phyloP scores from a whole-genome alignment of 441 rosid genomes.

The Iberis amara region DNA sequence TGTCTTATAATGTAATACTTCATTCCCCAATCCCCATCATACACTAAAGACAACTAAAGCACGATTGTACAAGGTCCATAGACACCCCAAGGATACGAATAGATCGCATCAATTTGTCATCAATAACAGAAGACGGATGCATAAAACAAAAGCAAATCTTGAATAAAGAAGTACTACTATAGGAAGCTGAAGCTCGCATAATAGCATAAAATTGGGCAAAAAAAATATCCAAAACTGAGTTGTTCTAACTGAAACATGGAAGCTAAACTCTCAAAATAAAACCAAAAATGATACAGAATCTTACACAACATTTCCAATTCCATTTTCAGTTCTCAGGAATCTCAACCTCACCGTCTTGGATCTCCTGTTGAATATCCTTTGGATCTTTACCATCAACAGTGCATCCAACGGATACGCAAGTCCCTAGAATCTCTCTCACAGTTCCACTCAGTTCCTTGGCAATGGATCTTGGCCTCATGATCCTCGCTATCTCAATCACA shows the following conservation, averaged over 20 bases:
- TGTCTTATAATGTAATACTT: no score
- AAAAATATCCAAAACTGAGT: constrained; percentile 31
- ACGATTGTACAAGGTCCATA: no score
- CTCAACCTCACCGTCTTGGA: constrained; percentile 55
- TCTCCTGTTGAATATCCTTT: constrained; percentile 48
- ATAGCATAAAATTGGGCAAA: not conserved
- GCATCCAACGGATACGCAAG: constrained; percentile 81
- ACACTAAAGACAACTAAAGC: no score
- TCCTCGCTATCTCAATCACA: constrained; percentile 70
- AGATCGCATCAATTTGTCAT: no score
- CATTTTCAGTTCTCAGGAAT: constrained; percentile 44
- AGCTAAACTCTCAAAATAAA: constrained; percentile 21
- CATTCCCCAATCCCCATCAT: no score
- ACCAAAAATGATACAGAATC: not conserved
- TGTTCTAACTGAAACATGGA: no score
- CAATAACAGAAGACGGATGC: no score
- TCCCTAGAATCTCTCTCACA: constrained; percentile 76
- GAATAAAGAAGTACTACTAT: not conserved
- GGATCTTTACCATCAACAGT: constrained; percentile 83
- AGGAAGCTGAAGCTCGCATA: no score
- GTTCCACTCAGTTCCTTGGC: constrained; percentile 73
- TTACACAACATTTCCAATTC: constrained; percentile 5
- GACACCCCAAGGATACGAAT: no score
- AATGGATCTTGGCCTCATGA: constrained; percentile 72
- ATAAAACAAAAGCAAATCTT: not conserved